Percentiles rank a stretch among this genome's conserved stretches.
Conservation (phyloP, 768 basidiomycete genomes). For the Mycena amicta region DNA sequence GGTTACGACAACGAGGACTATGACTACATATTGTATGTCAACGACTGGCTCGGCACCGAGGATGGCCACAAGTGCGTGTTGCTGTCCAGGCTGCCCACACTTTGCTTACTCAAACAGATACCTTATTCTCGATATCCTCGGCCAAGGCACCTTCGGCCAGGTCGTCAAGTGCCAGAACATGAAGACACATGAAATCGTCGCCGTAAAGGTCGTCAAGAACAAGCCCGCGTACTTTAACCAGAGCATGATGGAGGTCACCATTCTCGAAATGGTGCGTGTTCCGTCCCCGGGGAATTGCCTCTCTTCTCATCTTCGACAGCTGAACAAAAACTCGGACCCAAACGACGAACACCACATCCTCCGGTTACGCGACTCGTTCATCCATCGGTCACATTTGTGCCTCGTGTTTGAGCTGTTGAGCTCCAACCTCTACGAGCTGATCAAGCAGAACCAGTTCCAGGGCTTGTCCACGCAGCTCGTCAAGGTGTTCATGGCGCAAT, state of each 20-base stretch:
- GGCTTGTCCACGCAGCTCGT: constrained; percentile 96
- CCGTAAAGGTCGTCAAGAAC: constrained; percentile 99
- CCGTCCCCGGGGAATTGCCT: not conserved
- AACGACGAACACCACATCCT: constrained; percentile 96
- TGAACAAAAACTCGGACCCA: constrained; percentile 93
- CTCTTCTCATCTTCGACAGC: constrained; percentile 44
- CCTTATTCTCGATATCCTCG: constrained; percentile 95
- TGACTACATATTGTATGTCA: constrained; percentile 99
- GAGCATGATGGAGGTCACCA: constrained; percentile 99
- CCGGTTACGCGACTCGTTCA: constrained; percentile 93
- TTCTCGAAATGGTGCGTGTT: constrained; percentile 83
- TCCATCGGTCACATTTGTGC: constrained; percentile 94
- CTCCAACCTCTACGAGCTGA: constrained; percentile 97
- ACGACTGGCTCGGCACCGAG: constrained; percentile 94
- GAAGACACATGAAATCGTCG: constrained; percentile 98
- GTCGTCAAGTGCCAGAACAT: constrained; percentile 99
- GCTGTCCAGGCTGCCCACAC: constrained; percentile 9
- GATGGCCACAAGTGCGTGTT: constrained; percentile 88
- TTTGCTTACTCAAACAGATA: constrained; percentile 56
- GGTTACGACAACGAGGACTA: constrained; percentile 99
- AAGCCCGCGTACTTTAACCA: constrained; percentile 99
- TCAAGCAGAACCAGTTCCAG: constrained; percentile 99
- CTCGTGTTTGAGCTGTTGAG: constrained; percentile 97
- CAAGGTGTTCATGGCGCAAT: constrained; percentile 96
- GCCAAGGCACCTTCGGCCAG: constrained; percentile 98